Evolutionary conservation across 176 grass and related monocot genomes (phyloP), one percentile per base, ranked within the genome.

Genomic region (Puya raimondii): DNA sequence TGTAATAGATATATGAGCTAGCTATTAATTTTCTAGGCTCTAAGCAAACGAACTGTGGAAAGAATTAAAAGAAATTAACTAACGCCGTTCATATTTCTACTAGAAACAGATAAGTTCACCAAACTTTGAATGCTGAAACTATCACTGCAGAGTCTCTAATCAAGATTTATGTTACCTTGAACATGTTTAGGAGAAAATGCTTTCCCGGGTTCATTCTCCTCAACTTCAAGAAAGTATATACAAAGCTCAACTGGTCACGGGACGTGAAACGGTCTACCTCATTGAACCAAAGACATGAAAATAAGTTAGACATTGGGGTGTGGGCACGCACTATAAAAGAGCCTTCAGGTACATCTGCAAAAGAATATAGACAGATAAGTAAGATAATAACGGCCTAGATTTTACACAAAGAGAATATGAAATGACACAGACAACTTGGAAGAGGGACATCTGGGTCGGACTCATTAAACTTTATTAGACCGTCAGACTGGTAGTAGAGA

Each of bases 221-320:
- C 73, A 96, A 81, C 86, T 92, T 96, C 69, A 92, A 79, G 64
- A 82, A 92, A 74, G 88, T 92, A 77, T 96, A 96, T 49, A 81
- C 49, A 82, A 92, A 91, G 80, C 92, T 91, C 86, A 91, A 66
- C 42, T 96, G 92, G 85, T 92, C 92, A 53, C 84, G 83, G 47
- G 86, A 96, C 3, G 86, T 89, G 71, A 92, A 96, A 64, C 79
- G 78, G 66, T 92, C 82, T 20, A 92, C 79, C 77, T 87, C 88
- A 74, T 92, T 96, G 84, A 91, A 91, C 88, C 92, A 96, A 77
- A 96, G 92, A 49, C 88, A 96, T 68, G 88, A 92, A 83, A 96
- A 96, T 68, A 96, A 83, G 82, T 96, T 96, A 54, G 88, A 96
- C 79, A 92, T 96, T 11, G 86, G 86, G 53, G 92, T 89, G 79